These are phyloP conservation scores for Diaporthe sp. DNA, from an alignment of 2,329 filamentous ascomycete species.

Conservation along the genomic window DNA sequence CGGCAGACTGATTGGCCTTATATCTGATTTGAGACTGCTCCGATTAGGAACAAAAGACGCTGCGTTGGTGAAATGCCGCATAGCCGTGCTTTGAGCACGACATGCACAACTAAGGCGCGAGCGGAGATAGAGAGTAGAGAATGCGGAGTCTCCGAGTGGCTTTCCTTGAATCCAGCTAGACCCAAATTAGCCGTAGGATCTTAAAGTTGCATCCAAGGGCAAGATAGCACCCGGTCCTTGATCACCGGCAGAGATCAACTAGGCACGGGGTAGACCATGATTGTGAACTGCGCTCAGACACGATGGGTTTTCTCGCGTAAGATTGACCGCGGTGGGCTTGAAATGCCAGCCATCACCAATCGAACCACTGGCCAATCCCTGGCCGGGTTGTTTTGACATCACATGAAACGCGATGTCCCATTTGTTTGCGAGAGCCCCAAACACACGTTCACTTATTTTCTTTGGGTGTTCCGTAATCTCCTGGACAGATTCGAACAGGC, in stretches of 20 bases:
- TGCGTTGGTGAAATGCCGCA: background rate
- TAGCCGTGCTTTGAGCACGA: background rate
- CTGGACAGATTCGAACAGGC: background rate
- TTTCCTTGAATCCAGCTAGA: background rate
- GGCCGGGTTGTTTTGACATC: rapidly evolving
- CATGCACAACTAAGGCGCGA: background rate
- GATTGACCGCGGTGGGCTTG: background rate
- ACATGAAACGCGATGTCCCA: background rate
- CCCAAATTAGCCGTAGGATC: background rate
- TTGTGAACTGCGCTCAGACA: background rate
- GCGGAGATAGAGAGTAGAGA: background rate
- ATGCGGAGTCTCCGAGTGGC: background rate
- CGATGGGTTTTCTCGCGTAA: background rate
- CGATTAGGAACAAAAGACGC: background rate
- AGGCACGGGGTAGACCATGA: background rate
- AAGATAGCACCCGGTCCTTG: background rate
- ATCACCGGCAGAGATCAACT: background rate
- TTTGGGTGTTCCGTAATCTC: background rate
- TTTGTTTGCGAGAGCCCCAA: background rate
- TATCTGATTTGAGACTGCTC: background rate
- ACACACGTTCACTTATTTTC: background rate
- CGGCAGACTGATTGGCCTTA: background rate
- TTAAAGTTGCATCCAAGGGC: background rate
- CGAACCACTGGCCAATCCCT: rapidly evolving
- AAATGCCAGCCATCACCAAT: background rate